These are phyloP conservation scores for Blastobotrys peoriensis DNA, from an alignment of 805 yeast genomes.

Conservation along the genomic window DNA sequence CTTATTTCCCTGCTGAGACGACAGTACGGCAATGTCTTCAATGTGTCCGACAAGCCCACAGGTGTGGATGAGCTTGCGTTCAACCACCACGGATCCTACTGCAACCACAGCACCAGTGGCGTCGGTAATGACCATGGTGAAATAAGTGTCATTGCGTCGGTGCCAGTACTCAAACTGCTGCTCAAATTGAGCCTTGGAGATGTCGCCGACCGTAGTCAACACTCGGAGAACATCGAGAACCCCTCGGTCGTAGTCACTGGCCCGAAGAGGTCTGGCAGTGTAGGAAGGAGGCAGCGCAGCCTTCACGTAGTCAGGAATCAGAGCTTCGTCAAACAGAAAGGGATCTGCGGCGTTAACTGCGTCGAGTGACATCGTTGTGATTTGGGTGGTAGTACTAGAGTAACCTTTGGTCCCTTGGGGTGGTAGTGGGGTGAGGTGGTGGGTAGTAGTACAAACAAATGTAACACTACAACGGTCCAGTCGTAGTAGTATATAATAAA, in stretches of 20 bases:
- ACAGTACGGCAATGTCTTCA: constrained; percentile 84
- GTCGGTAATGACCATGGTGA: constrained; percentile 62
- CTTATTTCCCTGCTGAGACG: constrained; percentile 72
- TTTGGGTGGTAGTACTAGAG: background rate
- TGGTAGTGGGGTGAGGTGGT: background rate
- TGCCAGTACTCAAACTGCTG: constrained; percentile 56
- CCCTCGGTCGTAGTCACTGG: constrained; percentile 55
- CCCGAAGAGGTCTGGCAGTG: constrained; percentile 50
- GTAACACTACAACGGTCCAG: background rate
- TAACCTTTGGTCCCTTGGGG: too few relatives aligned
- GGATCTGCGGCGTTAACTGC: constrained; percentile 7
- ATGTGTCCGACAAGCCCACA: constrained; percentile 89
- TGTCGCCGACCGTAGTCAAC: constrained; percentile 78
- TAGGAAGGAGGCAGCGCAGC: constrained; percentile 55
- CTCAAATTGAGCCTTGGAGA: constrained; percentile 46
- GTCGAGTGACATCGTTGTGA: constrained; percentile 3
- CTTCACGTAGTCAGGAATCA: constrained; percentile 25
- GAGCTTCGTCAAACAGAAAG: constrained; percentile 20
- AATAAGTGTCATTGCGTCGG: constrained; percentile 45
- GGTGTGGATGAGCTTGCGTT: constrained; percentile 71
- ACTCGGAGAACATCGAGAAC: constrained; percentile 57
- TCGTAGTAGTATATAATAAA: constrained; percentile 6
- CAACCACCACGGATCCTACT: constrained; percentile 75
- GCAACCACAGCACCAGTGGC: constrained; percentile 57
- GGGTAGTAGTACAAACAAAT: background rate